These are phyloP conservation scores for Pseudopediastrum boryanum DNA, from an alignment of 139 green algal species.

Conservation along the genomic window DNA sequence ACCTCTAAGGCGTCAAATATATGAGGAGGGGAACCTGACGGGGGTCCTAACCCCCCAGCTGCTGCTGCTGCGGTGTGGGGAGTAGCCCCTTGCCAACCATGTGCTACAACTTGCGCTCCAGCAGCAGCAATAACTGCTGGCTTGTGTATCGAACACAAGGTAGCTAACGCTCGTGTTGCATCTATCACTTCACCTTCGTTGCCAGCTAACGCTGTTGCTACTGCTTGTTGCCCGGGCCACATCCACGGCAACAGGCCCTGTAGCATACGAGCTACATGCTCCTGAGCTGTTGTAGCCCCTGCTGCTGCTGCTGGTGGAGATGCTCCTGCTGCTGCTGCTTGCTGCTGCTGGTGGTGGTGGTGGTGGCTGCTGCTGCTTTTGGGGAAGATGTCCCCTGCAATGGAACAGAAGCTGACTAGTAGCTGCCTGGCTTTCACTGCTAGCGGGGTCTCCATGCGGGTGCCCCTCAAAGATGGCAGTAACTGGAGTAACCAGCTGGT, in stretches of 20 bases:
- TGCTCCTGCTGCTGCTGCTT: constrained; percentile 11
- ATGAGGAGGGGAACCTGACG: not conserved
- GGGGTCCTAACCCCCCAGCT: not conserved
- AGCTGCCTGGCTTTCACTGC: constrained; percentile 57
- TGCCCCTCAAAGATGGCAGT: constrained; percentile 38
- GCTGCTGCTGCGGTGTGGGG: constrained; percentile 10
- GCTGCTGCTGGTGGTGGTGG: constrained; percentile 4
- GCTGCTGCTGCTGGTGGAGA: not conserved
- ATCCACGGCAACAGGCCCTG: constrained; percentile 58
- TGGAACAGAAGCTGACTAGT: constrained; percentile 71
- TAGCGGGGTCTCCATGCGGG: constrained; percentile 33
- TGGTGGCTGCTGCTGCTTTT: not conserved
- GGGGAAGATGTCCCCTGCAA: constrained; percentile 76
- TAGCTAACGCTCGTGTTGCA: constrained; percentile 48
- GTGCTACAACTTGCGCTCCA: constrained; percentile 2
- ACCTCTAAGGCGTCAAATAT: constrained; percentile 41
- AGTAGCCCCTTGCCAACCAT: constrained; percentile 24
- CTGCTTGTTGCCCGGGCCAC: constrained; percentile 36
- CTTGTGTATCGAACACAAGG: constrained; percentile 8
- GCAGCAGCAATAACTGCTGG: not conserved
- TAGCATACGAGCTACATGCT: constrained; percentile 66
- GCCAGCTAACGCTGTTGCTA: constrained; percentile 46
- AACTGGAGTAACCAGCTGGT: constrained; percentile 71
- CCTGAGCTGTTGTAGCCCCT: constrained; percentile 17
- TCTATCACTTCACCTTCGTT: constrained; percentile 74